Conservation (phyloP, 306 rosid species). For the Luffa aegyptiaca region DNA sequence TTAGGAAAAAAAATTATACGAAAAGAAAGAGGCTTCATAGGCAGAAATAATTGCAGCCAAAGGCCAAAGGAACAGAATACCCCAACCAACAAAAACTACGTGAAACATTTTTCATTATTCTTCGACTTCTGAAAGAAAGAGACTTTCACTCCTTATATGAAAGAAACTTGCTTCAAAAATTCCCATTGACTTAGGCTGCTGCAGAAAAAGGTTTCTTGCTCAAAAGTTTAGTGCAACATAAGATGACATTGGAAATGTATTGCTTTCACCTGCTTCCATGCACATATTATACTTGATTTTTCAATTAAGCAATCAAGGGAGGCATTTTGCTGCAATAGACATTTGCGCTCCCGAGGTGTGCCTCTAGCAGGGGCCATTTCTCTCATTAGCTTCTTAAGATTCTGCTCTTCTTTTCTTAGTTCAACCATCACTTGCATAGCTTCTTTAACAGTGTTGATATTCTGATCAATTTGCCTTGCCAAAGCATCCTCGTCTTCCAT, state of each 20-base stretch:
- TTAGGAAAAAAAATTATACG: not conserved
- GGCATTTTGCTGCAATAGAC: slow-evolving; percentile 34
- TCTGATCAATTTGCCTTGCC: slow-evolving; percentile 44
- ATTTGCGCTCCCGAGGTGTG: slow-evolving; percentile 49
- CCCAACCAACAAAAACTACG: not conserved
- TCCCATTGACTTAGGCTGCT: not conserved
- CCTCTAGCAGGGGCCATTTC: slow-evolving; percentile 45
- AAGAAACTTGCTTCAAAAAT: not conserved
- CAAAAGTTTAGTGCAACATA: slow-evolving; percentile 4
- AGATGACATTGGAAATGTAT: slow-evolving; percentile 3
- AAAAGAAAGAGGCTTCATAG: not conserved
- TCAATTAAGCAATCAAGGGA: slow-evolving; percentile 57
- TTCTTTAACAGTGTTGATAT: slow-evolving; percentile 41
- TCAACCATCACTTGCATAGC: slow-evolving; percentile 46
- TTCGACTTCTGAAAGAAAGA: not conserved
- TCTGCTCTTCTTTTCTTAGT: slow-evolving; percentile 58
- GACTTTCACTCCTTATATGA: not conserved
- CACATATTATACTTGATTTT: slow-evolving; percentile 42
- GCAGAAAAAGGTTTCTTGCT: not conserved
- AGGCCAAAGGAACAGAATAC: not conserved
- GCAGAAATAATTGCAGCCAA: not conserved
- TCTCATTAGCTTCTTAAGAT: slow-evolving; percentile 61
- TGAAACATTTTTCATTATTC: not conserved
- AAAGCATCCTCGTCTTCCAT: slow-evolving; percentile 82
- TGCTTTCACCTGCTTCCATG: slow-evolving; percentile 60